Conservation (phyloP, 768 basidiomycete genomes). For the Rhizopogon vesiculosus region DNA sequence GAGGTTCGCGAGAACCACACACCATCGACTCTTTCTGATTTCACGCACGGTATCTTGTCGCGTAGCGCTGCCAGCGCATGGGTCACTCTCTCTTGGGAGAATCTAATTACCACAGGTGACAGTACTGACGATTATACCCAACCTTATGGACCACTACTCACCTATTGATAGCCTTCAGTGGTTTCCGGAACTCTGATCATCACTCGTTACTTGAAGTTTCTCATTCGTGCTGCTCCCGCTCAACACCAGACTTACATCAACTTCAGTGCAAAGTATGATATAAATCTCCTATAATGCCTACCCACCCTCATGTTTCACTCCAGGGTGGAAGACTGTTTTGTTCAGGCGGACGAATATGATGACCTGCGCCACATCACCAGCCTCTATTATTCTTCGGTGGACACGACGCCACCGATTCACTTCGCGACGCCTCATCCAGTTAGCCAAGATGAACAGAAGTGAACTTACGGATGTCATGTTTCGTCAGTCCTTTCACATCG, state of each 20-base stretch:
- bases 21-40: slow-evolving; percentile 14
- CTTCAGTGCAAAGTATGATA: slow-evolving; percentile 36
- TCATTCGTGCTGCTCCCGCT: slow-evolving; percentile 34
- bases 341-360: slow-evolving; percentile 8
- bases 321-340: slow-evolving; percentile 5
- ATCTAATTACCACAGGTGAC: slow-evolving; percentile 26
- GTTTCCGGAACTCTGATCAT: slow-evolving; percentile 36
- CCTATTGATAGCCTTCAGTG: slow-evolving; percentile 19
- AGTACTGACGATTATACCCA: slow-evolving; percentile 6
- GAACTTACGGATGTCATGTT: background rate
- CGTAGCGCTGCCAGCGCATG: slow-evolving; percentile 14
- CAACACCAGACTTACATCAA: slow-evolving; percentile 25
- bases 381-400: slow-evolving; percentile 22
- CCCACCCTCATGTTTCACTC: background rate
- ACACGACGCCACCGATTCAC: slow-evolving; percentile 29
- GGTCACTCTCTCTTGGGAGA: slow-evolving; percentile 31
- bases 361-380: slow-evolving; percentile 26
- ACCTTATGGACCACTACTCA: too few species aligned
- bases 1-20: slow-evolving; percentile 31
- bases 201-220: slow-evolving; percentile 33
- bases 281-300: background rate
- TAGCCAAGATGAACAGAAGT: slow-evolving; percentile 4
- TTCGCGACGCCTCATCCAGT: slow-evolving; percentile 7
- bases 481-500: background rate
- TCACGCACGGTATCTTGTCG: slow-evolving; percentile 22